Percentiles rank a stretch among this genome's conserved stretches.
phyloP scores from a whole-genome alignment of 805 yeast genomes.

The Groenewaldozyma tartarivorans region DNA sequence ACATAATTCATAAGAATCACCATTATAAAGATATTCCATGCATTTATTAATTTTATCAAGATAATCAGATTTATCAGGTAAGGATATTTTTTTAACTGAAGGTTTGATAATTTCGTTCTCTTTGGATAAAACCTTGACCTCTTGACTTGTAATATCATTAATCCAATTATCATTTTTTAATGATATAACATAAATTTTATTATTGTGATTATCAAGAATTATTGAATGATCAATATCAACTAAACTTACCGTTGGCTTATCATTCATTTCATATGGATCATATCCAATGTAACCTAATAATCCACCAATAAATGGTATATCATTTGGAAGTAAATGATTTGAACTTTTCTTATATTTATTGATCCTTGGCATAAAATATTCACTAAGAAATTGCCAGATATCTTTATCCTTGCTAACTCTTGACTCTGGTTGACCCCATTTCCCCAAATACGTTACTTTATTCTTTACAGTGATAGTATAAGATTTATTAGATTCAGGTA shows the following conservation, averaged over 20 bases:
- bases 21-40: conserved; percentile 57
- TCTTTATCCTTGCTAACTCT: too few relatives aligned
- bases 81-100: conserved; percentile 7
- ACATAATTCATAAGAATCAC: conserved; percentile 92
- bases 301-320: conserved; percentile 71
- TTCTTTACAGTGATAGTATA: conserved; percentile 9
- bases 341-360: conserved; percentile 17
- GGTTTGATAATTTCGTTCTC: not conserved
- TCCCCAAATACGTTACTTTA: not conserved
- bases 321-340: not conserved
- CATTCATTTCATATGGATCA: conserved; percentile 33
- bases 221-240: conserved; percentile 61
- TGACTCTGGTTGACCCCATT: not conserved
- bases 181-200: conserved; percentile 44
- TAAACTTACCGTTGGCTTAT: conserved; percentile 44
- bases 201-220: conserved; percentile 39
- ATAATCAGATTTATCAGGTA: conserved; percentile 50
- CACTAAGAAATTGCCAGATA: conserved; percentile 46
- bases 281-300: conserved; percentile 77
- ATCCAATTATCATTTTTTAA: conserved; percentile 34
- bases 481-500: conserved; percentile 24
- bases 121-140: conserved; percentile 15
- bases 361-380: conserved; percentile 33
- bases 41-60: conserved; percentile 47
- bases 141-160: not conserved